Conservation (phyloP, 768 basidiomycete species). For the Boletus pseudopeckii region DNA sequence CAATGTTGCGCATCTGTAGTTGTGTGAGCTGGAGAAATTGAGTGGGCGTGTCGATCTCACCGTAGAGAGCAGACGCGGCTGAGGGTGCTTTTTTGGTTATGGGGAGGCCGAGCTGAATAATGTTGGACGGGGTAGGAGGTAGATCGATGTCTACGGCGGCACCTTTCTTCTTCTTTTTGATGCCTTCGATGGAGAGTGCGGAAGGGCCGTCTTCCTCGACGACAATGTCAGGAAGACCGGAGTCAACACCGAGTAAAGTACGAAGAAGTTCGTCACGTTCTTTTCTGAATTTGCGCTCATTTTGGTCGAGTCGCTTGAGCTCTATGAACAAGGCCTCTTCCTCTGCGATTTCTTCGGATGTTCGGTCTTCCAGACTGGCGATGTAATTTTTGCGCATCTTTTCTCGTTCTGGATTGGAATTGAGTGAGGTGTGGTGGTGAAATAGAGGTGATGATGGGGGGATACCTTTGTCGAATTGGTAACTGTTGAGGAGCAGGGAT, state of each 20-base stretch:
- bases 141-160: constrained; percentile 30
- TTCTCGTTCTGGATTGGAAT: constrained; percentile 66
- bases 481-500: constrained; percentile 61
- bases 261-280: constrained; percentile 87
- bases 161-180: constrained; percentile 54
- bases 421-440: background rate
- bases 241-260: constrained; percentile 81
- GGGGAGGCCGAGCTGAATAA: constrained; percentile 38
- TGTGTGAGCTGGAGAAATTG: constrained; percentile 14
- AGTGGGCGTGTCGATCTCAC: constrained; percentile 33
- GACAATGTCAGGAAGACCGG: constrained; percentile 71
- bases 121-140: constrained; percentile 33
- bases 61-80: constrained; percentile 57
- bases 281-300: constrained; percentile 79
- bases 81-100: constrained; percentile 39
- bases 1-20: constrained; percentile 63
- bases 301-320: constrained; percentile 93
- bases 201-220: constrained; percentile 58
- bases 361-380: constrained; percentile 81
- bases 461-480: constrained; percentile 85
- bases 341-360: constrained; percentile 84
- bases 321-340: constrained; percentile 95
- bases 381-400: constrained; percentile 85
- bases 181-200: constrained; percentile 42
- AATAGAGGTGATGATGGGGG: background rate